Base-by-base conservation (phyloP, 148 eudicot species). In the Diospyros kaki region DNA sequence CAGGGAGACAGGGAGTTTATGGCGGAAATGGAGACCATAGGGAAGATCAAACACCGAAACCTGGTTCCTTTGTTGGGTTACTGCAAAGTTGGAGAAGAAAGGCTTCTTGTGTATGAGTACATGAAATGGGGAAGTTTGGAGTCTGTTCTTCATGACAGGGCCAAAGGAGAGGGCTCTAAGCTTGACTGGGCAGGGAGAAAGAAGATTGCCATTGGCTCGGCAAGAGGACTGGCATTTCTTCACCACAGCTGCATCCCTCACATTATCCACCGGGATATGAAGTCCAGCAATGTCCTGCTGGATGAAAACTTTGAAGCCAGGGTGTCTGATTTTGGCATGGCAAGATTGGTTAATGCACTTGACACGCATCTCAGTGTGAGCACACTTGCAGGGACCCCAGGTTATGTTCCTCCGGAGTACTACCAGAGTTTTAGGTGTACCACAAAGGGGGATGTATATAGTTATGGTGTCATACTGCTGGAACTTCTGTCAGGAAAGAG, bases 211-310 rank as follows among this genome's bases (percentile, higher is more conserved):
- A 79, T 87, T 44, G 90, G 88, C 42, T 83, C 90, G 1, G 90
- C 90, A 41, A 74, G 90, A 53, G 90, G 90, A 66, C 83, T 87
- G 9, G 90, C 90, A 18, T 87, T 87, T 71, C 88, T 87, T 52
- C 90, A 87, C 85, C 90, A 87, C 56, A 87, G 88, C 74, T 87
- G 90, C 77, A 81, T 87, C 75, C 90, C 90, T 46, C 90, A 87
- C 77, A 87, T 87, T 18, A 87, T 87, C 42, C 90, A 87, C 65
- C 78, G 90, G 4, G 90, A 87, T 52, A 84, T 87, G 88, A 87
- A 87, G 68, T 87, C 90, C 4, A 87, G 90, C 77, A 87, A 87
- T 50, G 88, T 87, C 3, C 83, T 87, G 45, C 58, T 87, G 12
- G 90, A 87, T 43, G 90, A 87, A 68, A 72, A 87, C n/a, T 81